A percentile compares a stretch with the other conserved stretches of the same genome.
These are phyloP conservation scores for Aspergillus sergii DNA, from an alignment of 2,329 filamentous ascomycete genomes.

Conservation along the genomic window DNA sequence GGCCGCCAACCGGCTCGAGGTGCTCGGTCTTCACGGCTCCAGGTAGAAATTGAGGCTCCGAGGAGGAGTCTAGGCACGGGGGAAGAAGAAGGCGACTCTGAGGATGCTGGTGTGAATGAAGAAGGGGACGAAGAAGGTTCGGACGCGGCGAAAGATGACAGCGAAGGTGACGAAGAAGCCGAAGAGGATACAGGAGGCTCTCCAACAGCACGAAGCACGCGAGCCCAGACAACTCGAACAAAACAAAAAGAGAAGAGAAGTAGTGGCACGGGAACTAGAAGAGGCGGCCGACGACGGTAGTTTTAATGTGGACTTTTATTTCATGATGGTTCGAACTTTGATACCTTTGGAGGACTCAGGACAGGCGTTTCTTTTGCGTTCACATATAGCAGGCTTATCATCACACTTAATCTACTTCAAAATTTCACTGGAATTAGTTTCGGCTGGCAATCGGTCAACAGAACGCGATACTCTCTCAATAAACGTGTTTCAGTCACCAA, in stretches of 20 bases:
- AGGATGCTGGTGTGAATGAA: conserved; percentile 41
- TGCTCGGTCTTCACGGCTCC: conserved; percentile 42
- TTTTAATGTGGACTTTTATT: conserved; percentile 7
- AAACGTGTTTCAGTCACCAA: background rate
- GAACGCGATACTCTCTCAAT: background rate
- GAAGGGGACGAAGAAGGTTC: conserved; percentile 42
- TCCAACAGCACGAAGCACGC: conserved; percentile 36
- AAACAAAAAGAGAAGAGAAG: conserved; percentile 41
- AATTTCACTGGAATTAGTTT: background rate
- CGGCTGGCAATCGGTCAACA: background rate
- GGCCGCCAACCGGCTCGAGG: conserved; percentile 38
- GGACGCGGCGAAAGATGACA: conserved; percentile 39
- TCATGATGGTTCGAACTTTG: conserved; percentile 14
- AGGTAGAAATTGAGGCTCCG: conserved; percentile 40
- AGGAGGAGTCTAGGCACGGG: conserved; percentile 32
- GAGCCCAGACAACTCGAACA: conserved; percentile 38
- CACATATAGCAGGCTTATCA: background rate
- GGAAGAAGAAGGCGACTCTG: conserved; percentile 44
- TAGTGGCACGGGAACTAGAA: conserved; percentile 39
- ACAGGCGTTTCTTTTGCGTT: conserved; percentile 18
- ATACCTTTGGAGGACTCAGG: conserved; percentile 30
- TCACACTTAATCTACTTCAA: background rate
- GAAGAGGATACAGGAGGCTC: conserved; percentile 41
- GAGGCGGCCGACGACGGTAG: conserved; percentile 39
- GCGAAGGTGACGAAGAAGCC: conserved; percentile 41